Conservation (phyloP, 148 eudicot species). For the Rhododendron ferrugineum region DNA sequence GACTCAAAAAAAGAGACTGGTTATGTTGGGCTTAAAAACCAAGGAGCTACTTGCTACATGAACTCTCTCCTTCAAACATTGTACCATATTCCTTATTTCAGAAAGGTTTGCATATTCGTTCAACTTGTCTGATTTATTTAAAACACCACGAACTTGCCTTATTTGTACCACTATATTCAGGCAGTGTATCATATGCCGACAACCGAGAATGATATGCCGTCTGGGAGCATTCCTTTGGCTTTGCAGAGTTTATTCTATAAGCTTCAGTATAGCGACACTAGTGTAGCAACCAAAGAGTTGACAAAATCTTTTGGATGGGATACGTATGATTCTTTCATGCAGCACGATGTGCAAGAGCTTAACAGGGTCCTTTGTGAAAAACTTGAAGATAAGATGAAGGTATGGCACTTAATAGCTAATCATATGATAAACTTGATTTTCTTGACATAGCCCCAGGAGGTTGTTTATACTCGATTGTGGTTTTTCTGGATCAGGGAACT, state of each 20-base stretch:
- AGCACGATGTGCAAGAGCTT: conserved; percentile 97
- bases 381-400: conserved; percentile 99
- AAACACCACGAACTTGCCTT: neutral
- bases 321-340: conserved; percentile 97
- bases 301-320: conserved; percentile 99
- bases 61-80: conserved; percentile 90
- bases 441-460: neutral
- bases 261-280: conserved; percentile 83
- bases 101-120: conserved; percentile 51
- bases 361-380: conserved; percentile 90
- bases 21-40: conserved; percentile 93
- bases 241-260: conserved; percentile 96
- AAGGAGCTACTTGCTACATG: conserved; percentile 99
- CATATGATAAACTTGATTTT: neutral
- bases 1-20: conserved; percentile 98
- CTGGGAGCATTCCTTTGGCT: conserved; percentile 86
- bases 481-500: conserved; percentile 66
- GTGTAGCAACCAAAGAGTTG: conserved; percentile 94
- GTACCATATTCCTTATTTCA: conserved; percentile 90
- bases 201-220: conserved; percentile 93
- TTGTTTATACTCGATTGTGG: neutral
- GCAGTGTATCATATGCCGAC: conserved; percentile 99
- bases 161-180: conserved; percentile 37
- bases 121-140: neutral
- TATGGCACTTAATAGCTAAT: conserved; percentile 11